A percentile compares a stretch with the other conserved stretches of the same genome.
Conservation (phyloP, 148 eudicot species). For the Chenopodium album region DNA sequence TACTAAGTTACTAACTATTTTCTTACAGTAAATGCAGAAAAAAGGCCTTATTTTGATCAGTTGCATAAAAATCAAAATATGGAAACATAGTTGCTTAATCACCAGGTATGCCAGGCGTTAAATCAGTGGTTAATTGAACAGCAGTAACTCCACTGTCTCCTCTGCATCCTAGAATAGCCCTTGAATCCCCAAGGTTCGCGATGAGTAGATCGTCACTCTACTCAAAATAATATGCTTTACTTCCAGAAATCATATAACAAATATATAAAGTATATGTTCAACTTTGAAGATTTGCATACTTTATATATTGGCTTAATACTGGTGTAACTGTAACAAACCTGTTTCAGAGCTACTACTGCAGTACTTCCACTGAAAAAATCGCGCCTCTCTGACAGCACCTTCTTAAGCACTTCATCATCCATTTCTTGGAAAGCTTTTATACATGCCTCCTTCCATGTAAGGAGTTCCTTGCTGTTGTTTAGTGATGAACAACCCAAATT, state of each 20-base stretch:
- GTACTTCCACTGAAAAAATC: conserved; percentile 32
- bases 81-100: neutral
- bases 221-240: neutral
- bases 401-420: conserved; percentile 31
- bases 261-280: too few relatives aligned
- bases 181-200: conserved; percentile 94
- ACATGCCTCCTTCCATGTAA: conserved; percentile 22
- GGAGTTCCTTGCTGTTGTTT: neutral
- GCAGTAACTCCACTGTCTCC: conserved; percentile 54
- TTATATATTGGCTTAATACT: too few relatives aligned
- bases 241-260: neutral
- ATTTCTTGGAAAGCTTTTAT: conserved; percentile 25
- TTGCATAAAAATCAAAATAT: neutral
- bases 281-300: too few relatives aligned
- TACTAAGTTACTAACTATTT: too few relatives aligned
- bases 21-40: too few relatives aligned
- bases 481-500: neutral
- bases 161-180: conserved; percentile 80
- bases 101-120: conserved; percentile 90
- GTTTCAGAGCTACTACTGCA: conserved; percentile 30
- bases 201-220: conserved; percentile 78
- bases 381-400: conserved; percentile 1
- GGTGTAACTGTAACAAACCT: conserved; percentile 16
- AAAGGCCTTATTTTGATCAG: too few relatives aligned
- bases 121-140: conserved; percentile 68